A percentile compares a stretch with the other conserved stretches of the same genome.
Conservation (phyloP, 1,139 yeast species). For the Sugiyamaella paludigena region DNA sequence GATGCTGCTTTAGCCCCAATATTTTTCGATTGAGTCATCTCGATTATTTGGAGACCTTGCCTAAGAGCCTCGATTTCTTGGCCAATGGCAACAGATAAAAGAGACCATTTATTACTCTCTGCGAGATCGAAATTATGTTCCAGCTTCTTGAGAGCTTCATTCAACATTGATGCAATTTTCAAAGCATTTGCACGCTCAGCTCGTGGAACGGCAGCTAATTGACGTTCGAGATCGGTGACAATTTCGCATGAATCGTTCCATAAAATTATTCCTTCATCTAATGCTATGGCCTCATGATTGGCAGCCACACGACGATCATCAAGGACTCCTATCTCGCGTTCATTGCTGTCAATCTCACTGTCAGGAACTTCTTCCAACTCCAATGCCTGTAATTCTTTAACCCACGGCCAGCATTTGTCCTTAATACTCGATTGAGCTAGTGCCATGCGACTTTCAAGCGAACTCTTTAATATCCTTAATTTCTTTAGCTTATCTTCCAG, state of each 20-base stretch:
- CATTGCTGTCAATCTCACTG: slow-evolving; percentile 17
- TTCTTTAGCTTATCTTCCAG: slow-evolving; percentile 20
- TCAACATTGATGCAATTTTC: slow-evolving; percentile 18
- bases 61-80: slow-evolving; percentile 34
- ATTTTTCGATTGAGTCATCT: slow-evolving; percentile 17
- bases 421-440: slow-evolving; percentile 20
- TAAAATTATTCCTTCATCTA: slow-evolving; percentile 28
- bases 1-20: not conserved
- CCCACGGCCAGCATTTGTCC: slow-evolving; percentile 19
- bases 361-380: slow-evolving; percentile 8
- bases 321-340: slow-evolving; percentile 25
- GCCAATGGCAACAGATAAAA: slow-evolving; percentile 32
- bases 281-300: slow-evolving; percentile 25
- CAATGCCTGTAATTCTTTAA: slow-evolving; percentile 17
- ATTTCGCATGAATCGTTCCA: slow-evolving; percentile 30
- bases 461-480: slow-evolving; percentile 17
- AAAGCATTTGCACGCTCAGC: slow-evolving; percentile 2
- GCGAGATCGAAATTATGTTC: slow-evolving; percentile 21
- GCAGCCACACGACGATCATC: slow-evolving; percentile 20
- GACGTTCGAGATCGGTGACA: slow-evolving; percentile 23
- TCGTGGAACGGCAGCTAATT: slow-evolving; percentile 12
- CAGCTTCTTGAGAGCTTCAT: slow-evolving; percentile 15
- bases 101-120: slow-evolving; percentile 27
- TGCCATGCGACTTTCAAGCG: slow-evolving; percentile 6
- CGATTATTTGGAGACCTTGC: slow-evolving; percentile 21